Percentiles rank a stretch among this genome's conserved stretches.
These are phyloP conservation scores for Penicillium glabrum DNA, from an alignment of 2,329 filamentous ascomycete species.

Conservation along the genomic window DNA sequence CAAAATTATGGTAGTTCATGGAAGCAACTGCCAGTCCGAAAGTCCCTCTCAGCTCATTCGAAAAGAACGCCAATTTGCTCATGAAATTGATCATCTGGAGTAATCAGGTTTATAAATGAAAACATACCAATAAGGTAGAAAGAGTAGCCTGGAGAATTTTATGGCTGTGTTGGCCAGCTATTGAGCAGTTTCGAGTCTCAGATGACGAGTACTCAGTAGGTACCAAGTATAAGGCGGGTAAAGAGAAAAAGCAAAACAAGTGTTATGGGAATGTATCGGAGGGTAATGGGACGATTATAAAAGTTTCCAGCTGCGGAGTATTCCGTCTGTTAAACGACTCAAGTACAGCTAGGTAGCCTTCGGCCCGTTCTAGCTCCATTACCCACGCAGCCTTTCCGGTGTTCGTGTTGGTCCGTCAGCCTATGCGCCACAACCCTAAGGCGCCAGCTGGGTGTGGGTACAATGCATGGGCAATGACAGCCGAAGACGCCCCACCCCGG, in stretches of 20 bases:
- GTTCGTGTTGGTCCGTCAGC: constrained; percentile 6
- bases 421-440: constrained; percentile 14
- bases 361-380: constrained; percentile 11
- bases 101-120: not conserved
- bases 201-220: not conserved
- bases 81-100: not conserved
- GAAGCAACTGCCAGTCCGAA: not conserved
- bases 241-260: constrained; percentile 2
- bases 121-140: not conserved
- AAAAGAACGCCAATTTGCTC: not conserved
- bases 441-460: not conserved
- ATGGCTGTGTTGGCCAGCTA: too few relatives aligned
- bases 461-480: constrained; percentile 1
- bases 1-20: not conserved
- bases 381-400: constrained; percentile 2
- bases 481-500: not conserved
- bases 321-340: not conserved
- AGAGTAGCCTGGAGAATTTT: not conserved
- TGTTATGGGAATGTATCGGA: constrained; percentile 10
- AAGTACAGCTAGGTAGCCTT: constrained; percentile 12
- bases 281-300: constrained; percentile 18
- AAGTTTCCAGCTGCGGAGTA: constrained; percentile 1
- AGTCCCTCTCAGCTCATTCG: not conserved
- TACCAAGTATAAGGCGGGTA: not conserved
- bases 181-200: not conserved